Conservation (phyloP, 2,329 filamentous ascomycete species). For the Iodosphaeria phyllophila region DNA sequence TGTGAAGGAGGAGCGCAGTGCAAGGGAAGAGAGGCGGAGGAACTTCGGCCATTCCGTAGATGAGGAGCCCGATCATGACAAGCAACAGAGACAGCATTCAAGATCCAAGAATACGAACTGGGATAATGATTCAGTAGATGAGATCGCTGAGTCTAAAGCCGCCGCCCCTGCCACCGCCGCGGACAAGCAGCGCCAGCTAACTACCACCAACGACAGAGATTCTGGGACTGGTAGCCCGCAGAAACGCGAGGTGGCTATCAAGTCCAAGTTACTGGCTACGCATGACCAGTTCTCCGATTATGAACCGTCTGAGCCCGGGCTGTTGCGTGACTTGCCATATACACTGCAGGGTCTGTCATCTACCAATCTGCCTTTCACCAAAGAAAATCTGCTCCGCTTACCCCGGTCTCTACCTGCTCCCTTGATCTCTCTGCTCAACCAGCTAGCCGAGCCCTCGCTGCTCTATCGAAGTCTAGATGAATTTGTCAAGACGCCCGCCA, state of each 20-base stretch:
- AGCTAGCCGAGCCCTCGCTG: constrained; percentile 82
- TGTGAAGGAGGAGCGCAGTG: constrained; percentile 10
- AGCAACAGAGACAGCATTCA: too few species aligned
- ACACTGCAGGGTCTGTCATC: constrained; percentile 87
- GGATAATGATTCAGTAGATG: too few species aligned
- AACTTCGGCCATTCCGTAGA: constrained; percentile 4
- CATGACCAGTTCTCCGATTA: constrained; percentile 36
- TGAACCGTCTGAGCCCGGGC: constrained; percentile 43
- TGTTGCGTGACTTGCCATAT: constrained; percentile 72
- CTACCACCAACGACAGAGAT: constrained; percentile 3
- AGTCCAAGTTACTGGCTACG: constrained; percentile 36
- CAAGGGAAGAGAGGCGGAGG: constrained; percentile 5
- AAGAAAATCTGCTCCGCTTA: constrained; percentile 50
- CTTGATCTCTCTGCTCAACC: constrained; percentile 71
- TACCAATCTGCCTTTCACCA: constrained; percentile 59
- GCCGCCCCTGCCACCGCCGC: neutral
- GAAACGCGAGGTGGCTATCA: constrained; percentile 32
- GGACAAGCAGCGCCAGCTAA: constrained; percentile 1
- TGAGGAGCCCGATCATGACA: too few species aligned
- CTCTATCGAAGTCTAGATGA: constrained; percentile 64
- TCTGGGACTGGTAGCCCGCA: constrained; percentile 6
- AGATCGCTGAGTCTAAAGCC: neutral
- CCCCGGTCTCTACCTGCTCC: constrained; percentile 68
- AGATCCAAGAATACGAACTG: too few species aligned
- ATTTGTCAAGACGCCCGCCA: constrained; percentile 67